phyloP scores from a whole-genome alignment of 176 grass and related monocot species.

The Avena sativa region DNA sequence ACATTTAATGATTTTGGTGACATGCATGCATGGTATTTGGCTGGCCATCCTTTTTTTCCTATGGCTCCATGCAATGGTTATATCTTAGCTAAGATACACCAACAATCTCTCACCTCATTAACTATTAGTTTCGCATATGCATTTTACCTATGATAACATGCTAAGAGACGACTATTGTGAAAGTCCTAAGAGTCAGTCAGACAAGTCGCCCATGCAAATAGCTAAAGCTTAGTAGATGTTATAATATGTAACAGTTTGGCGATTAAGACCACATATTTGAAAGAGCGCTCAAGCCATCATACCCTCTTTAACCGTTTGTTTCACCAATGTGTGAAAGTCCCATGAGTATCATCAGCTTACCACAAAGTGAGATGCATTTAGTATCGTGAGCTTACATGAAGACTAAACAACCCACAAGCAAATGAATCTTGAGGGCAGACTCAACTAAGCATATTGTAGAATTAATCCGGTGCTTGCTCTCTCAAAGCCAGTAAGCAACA shows the following conservation, averaged over 20 bases:
- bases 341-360: not conserved
- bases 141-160: no score
- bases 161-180: no score
- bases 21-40: no score
- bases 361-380: slow-evolving; percentile 6
- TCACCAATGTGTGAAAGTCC: not conserved
- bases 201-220: not conserved
- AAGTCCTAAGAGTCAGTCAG: not conserved
- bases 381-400: slow-evolving; percentile 33
- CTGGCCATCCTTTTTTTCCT: no score
- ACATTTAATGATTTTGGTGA: no score
- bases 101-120: no score
- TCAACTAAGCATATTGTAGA: not conserved
- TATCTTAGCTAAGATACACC: no score
- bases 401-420: not conserved
- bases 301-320: not conserved
- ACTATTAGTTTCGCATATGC: no score
- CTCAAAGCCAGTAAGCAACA: not conserved
- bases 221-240: not conserved
- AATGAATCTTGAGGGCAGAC: not conserved
- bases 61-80: no score
- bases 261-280: slow-evolving; percentile 3
- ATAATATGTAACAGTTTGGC: not conserved
- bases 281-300: not conserved
- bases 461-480: not conserved